Conservation (phyloP, 2,329 filamentous ascomycete species). For the Davidsoniella virescens region DNA sequence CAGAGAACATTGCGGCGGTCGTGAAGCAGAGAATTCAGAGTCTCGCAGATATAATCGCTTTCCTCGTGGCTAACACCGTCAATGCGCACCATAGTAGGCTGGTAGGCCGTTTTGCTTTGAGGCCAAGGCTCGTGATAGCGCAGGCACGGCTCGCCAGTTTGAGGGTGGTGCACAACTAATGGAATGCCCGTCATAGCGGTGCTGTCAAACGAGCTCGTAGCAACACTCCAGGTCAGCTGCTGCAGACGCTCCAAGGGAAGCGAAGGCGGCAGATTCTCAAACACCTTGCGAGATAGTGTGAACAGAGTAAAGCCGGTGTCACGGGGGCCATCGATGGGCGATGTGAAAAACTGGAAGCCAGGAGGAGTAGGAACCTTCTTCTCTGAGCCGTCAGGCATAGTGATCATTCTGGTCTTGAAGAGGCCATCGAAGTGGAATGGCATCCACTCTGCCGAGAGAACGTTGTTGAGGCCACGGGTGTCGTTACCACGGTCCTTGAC, state of each 20-base stretch:
- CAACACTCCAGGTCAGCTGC: constrained; percentile 31
- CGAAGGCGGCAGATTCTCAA: constrained; percentile 27
- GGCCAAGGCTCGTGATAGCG: constrained; percentile 41
- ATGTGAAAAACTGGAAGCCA: constrained; percentile 37
- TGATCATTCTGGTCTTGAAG: constrained; percentile 33
- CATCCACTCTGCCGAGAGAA: constrained; percentile 37
- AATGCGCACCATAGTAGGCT: constrained; percentile 27
- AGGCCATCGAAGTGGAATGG: constrained; percentile 42
- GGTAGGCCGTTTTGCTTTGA: constrained; percentile 32
- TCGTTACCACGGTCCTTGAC: constrained; percentile 32
- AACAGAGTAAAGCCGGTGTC: constrained; percentile 39
- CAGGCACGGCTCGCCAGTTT: constrained; percentile 30
- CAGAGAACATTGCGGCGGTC: constrained; percentile 34
- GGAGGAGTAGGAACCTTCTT: constrained; percentile 28
- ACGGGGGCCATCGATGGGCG: constrained; percentile 28
- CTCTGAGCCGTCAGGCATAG: constrained; percentile 24
- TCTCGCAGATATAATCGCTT: constrained; percentile 22
- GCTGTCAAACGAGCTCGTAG: constrained; percentile 30
- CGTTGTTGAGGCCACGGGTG: constrained; percentile 28
- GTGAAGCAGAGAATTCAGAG: constrained; percentile 22
- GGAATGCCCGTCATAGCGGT: constrained; percentile 28
- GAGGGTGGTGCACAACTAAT: constrained; percentile 29
- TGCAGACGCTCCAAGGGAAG: constrained; percentile 23
- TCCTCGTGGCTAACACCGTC: constrained; percentile 21
- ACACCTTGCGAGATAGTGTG: constrained; percentile 32